Evolutionary conservation across 257 asterid genomes (phyloP).

Genomic region (Asclepias syriaca): DNA sequence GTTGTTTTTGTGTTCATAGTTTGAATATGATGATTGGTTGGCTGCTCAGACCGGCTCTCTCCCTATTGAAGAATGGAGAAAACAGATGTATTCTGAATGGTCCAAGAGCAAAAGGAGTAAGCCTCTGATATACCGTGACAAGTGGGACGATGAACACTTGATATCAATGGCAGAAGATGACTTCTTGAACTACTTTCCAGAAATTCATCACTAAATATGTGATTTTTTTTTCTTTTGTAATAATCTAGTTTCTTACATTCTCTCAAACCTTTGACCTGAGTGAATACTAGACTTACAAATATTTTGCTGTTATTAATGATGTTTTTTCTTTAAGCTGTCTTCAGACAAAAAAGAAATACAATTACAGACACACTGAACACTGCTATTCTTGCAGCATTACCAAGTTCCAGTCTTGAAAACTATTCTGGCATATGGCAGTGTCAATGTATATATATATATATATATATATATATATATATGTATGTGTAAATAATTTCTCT

Average conservation of each 20-base stretch:
- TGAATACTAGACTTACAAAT: too few species aligned
- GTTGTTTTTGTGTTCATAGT: constrained; percentile 35
- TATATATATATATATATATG: neutral
- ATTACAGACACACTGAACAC: neutral
- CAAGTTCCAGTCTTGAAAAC: neutral
- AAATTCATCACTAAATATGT: neutral
- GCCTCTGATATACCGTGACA: constrained; percentile 71
- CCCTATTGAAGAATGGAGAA: constrained; percentile 74
- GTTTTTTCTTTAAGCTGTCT: too few species aligned
- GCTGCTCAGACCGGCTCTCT: constrained; percentile 53
- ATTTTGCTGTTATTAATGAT: too few species aligned
- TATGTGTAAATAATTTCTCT: neutral
- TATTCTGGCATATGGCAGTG: neutral
- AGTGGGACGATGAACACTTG: constrained; percentile 74
- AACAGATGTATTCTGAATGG: constrained; percentile 53
- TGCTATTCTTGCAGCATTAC: neutral
- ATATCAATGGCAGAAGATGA: constrained; percentile 50
- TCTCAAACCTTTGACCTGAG: neutral
- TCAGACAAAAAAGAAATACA: too few species aligned
- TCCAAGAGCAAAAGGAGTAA: constrained; percentile 44
- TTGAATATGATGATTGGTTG: constrained; percentile 80
- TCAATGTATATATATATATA: too few species aligned
- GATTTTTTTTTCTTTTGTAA: neutral
- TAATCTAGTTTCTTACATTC: neutral
- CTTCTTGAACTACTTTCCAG: constrained; percentile 34